These are phyloP conservation scores for Penicillium sp. DNA, from an alignment of 2,329 filamentous ascomycete genomes.

Conservation along the genomic window DNA sequence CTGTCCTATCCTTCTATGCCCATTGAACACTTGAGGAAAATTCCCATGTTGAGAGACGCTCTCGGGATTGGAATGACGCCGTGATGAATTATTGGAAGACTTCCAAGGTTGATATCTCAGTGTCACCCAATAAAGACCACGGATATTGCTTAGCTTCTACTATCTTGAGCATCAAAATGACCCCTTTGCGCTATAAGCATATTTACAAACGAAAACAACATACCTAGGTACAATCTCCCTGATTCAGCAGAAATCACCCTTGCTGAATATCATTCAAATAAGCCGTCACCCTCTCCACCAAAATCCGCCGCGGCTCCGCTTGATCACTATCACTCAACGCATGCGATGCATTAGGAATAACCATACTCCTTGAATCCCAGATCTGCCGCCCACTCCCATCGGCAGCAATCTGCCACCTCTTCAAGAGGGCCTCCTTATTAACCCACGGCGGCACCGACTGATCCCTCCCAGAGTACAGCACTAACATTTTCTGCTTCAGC, in stretches of 20 bases:
- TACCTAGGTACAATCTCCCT: background rate
- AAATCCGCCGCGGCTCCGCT: constrained; percentile 45
- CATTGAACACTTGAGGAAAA: background rate
- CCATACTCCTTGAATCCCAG: constrained; percentile 48
- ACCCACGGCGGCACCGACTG: constrained; percentile 45
- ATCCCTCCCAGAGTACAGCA: constrained; percentile 47
- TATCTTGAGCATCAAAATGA: background rate
- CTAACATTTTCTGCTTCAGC: constrained; percentile 39
- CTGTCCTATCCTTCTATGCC: background rate
- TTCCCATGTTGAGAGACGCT: background rate
- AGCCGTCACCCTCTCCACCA: constrained; percentile 51
- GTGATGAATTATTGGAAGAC: background rate
- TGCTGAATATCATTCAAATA: constrained; percentile 45
- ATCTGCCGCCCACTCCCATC: constrained; percentile 34
- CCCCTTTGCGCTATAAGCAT: background rate
- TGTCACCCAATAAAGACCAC: background rate
- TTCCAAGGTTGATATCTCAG: background rate
- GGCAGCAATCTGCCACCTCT: constrained; percentile 41
- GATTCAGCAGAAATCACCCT: background rate
- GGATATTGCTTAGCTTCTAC: background rate
- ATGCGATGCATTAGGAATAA: constrained; percentile 45
- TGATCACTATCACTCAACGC: constrained; percentile 29
- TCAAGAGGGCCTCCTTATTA: constrained; percentile 43
- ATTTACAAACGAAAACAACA: background rate
- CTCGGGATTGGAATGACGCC: background rate